Evolutionary conservation across 139 green algal genomes (phyloP).

Genomic region (Chlorella sp.): DNA sequence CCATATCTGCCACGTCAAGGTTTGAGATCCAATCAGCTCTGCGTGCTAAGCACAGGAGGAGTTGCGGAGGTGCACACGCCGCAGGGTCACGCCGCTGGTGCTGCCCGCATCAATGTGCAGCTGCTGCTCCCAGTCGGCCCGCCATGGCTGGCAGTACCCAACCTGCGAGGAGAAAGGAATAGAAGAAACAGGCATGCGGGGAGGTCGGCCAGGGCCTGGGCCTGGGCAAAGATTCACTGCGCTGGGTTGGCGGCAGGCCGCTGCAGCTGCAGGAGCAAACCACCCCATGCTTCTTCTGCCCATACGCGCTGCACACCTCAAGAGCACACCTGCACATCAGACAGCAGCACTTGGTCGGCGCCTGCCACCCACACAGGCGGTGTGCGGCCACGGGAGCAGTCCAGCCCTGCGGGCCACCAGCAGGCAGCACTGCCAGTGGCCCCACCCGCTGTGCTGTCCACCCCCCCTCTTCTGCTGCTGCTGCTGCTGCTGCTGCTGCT

Average conservation of each 20-base stretch:
- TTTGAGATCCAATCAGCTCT: too few relatives aligned
- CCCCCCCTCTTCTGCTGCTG: too few relatives aligned
- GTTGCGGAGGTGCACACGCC: not conserved
- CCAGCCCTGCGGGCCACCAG: not conserved
- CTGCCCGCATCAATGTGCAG: not conserved
- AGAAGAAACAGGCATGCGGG: not conserved
- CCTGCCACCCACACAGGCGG: conserved; percentile 24
- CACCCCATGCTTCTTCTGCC: not conserved
- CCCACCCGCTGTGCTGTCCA: not conserved
- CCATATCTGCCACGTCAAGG: too few relatives aligned
- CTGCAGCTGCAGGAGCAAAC: conserved; percentile 1
- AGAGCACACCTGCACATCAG: conserved; percentile 15
- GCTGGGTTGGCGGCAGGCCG: not conserved
- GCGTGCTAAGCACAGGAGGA: too few relatives aligned
- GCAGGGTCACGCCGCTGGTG: not conserved
- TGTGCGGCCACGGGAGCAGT: not conserved
- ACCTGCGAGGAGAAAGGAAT: too few relatives aligned
- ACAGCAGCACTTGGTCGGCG: conserved; percentile 1
- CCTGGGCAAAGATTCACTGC: not conserved
- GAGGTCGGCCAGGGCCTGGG: too few relatives aligned
- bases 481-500: not conserved
- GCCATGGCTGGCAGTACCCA: not conserved
- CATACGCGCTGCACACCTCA: not conserved
- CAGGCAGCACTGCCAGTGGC: not conserved
- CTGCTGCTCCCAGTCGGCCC: not conserved